Evolutionary conservation across 2,329 filamentous ascomycete genomes (phyloP), one percentile per base, ranked within the genome.

Genomic region (Cercospora brassicicola): DNA sequence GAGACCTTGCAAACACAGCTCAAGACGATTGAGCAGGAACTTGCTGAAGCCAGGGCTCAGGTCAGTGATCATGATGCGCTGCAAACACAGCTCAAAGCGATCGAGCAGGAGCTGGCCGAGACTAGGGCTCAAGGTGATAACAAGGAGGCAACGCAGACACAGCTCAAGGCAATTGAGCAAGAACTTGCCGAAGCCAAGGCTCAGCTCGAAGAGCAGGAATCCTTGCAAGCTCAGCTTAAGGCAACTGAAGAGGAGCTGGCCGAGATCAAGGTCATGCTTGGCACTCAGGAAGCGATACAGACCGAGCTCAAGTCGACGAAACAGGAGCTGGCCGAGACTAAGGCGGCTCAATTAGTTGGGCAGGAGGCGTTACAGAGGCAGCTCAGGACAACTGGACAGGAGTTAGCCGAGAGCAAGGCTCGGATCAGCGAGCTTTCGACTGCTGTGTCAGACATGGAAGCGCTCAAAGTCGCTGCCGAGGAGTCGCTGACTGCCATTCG

Each of bases 391-490:
- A 23, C 18, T 26, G 18, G 26, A 15, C 45, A 51, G 18, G 45
- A 51, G 15, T 42, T 42, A n/a, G 57, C 61, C 8, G 68, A 72
- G 53, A 59, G 70, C 30, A 64, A 72, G 11, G 42, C 57, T 13
- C 67, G 62, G n/a, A 65, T 74, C 11, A 72, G 74, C 55, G 69
- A 75, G 65, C 66, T 76, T 10, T 62, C 59, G 13, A 57, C 67
- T 4, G 28, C 59, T 30, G 31, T 70, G n/a, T 31, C 51, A 63
- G 64, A 57, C 15, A 42, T 31, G 23, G 8, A 62, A 26, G 28
- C 62, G 33, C 42, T 30, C 31, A 57, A 64, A 62, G 36, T 31
- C 28, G 57, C 39, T 33, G 60, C 61, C n/a, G 69, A 70, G 23
- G 30, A 66, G 1, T 18, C 60, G 9, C 39, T 67, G 23, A 59